Base-by-base conservation (phyloP, 805 yeast species). In the Ogataea methylovora region DNA sequence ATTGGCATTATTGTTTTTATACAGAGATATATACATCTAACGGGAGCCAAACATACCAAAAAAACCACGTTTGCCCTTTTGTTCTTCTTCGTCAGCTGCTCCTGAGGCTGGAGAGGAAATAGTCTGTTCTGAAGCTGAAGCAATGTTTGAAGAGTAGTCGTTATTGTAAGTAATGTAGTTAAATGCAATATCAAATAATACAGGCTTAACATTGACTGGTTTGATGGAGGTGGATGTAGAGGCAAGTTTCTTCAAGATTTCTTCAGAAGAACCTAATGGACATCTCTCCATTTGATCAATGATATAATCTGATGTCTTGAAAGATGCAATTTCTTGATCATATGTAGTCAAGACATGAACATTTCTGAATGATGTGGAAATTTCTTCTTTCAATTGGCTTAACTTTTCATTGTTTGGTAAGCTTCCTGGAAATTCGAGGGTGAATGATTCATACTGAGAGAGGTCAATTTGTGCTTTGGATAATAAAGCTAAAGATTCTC, bases 171-270 rank as follows among this genome's bases (percentile, higher is more conserved):
- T 65, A 34, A 88, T 71, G 51, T 84, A 87, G 54, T 87, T 88
- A 65, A 68, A 88, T 0, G 94, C 97, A 43, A 85, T 66, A 54
- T 90, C 98, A 49, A 86, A 92, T 49, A 88, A 71, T 8, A 87
- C 94, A 0, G 98, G 96, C 58, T 92, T 90, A 37, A 80, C 73
- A 34, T 77, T 69, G 2, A 84, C 74, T 1, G 94, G 83, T 42
- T 60, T 63, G 27, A 86, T 32, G n/a, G 48, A 44, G 10, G 55
- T 48, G 4, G 52, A 48, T 14, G 61, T 39, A 33, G 56, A 47
- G 3, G 54, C 60, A 33, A 60, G 40, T 18, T 34, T 46, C 2
- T 58, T 51, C 29, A 69, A 40, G 2, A 65, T 44, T 22, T 51
- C 52, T 8, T 43, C 41, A 21, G 50, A 33, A 8, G 60, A 43